These are phyloP conservation scores for Sugiyamaella mastotermitis DNA, from an alignment of 805 yeast genomes.

Conservation along the genomic window DNA sequence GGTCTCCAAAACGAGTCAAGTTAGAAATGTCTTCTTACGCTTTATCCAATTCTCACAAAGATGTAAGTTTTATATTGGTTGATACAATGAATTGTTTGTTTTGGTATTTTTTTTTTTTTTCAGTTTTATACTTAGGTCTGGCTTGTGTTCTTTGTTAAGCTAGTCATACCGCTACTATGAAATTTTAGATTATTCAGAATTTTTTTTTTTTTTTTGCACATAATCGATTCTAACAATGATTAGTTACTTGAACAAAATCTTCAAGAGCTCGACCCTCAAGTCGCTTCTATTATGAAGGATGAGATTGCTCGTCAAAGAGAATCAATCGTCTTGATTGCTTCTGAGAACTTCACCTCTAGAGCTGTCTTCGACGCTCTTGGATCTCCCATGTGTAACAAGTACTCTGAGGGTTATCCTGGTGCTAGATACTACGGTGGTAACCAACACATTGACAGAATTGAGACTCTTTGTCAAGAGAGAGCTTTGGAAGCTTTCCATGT, in stretches of 20 bases:
- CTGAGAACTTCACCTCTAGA: slow-evolving; percentile 94
- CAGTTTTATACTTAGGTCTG: too few species aligned
- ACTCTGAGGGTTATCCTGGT: slow-evolving; percentile 99
- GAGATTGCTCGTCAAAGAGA: slow-evolving; percentile 90
- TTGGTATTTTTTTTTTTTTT: too few species aligned
- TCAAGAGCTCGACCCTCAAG: slow-evolving; percentile 34
- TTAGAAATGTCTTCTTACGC: slow-evolving; percentile 26
- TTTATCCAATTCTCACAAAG: slow-evolving; percentile 29
- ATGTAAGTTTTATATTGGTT: slow-evolving; percentile 13
- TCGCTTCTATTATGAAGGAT: slow-evolving; percentile 40
- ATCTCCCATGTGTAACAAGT: slow-evolving; percentile 96
- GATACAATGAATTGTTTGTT: too few species aligned
- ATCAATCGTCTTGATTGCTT: slow-evolving; percentile 90
- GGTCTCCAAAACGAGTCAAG: slow-evolving; percentile 9
- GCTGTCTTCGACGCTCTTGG: slow-evolving; percentile 96
- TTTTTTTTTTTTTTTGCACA: neutral
- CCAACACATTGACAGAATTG: slow-evolving; percentile 93
- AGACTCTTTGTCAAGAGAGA: slow-evolving; percentile 85
- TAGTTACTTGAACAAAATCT: slow-evolving; percentile 27
- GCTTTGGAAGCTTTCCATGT: slow-evolving; percentile 86
- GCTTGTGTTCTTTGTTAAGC: too few species aligned
- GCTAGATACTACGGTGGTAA: slow-evolving; percentile 99
- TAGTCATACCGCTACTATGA: too few species aligned
- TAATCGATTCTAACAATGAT: too few species aligned
- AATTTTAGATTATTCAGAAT: too few species aligned